Evolutionary conservation across 495 filamentous ascomycete genomes (phyloP).

Genomic region (Polyplosphaeria fusca): DNA sequence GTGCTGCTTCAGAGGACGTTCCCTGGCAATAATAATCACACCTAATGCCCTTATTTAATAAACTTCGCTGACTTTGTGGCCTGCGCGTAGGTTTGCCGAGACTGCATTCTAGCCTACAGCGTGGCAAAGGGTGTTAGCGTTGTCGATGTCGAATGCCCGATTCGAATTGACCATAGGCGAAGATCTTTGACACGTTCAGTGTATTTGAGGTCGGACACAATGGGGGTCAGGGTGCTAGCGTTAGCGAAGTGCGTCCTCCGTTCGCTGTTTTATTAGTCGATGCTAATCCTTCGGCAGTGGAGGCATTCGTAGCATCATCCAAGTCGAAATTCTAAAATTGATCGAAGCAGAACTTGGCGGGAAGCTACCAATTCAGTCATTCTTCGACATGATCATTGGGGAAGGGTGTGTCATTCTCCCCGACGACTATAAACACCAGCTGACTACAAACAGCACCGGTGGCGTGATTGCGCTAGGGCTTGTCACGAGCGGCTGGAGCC

Average conservation of each 20-base stretch:
- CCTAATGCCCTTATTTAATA: too few species aligned
- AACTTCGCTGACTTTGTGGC: too few species aligned
- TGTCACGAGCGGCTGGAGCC: constrained; percentile 9
- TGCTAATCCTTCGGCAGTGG: constrained; percentile 13
- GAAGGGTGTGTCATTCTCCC: constrained; percentile 11
- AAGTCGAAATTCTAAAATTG: constrained; percentile 17
- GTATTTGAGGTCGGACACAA: constrained; percentile 14
- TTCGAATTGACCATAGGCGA: constrained; percentile 1
- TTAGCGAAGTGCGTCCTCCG: constrained; percentile 8
- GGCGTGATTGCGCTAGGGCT: constrained; percentile 20
- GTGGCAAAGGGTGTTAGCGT: neutral
- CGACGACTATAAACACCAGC: neutral
- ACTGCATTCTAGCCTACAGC: constrained; percentile 16
- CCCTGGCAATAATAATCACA: too few species aligned
- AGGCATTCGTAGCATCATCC: constrained; percentile 23
- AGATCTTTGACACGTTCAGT: constrained; percentile 3
- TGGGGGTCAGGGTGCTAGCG: constrained; percentile 18
- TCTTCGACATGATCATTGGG: constrained; percentile 30
- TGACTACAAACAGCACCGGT: constrained; percentile 9
- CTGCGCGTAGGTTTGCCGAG: too few species aligned
- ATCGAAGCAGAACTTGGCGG: constrained; percentile 19
- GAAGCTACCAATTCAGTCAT: constrained; percentile 21
- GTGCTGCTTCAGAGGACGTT: too few species aligned
- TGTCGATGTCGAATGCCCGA: constrained; percentile 20
- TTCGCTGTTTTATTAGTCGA: neutral